These are phyloP conservation scores for Exophiala viscosa DNA, from an alignment of 2,329 filamentous ascomycete genomes.

Conservation along the genomic window DNA sequence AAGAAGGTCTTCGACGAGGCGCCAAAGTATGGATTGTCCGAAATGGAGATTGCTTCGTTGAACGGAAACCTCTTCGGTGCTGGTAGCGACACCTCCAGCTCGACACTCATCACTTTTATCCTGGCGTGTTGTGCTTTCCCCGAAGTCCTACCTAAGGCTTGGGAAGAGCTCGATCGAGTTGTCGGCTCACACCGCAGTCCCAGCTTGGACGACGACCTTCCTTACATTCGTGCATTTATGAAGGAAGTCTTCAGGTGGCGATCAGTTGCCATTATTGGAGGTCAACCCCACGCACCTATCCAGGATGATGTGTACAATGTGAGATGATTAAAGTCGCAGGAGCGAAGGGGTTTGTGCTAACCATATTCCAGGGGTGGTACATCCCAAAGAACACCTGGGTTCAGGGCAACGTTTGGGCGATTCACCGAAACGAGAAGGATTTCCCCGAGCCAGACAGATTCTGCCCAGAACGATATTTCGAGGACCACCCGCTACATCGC, in stretches of 20 bases:
- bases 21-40: constrained; percentile 45
- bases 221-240: constrained; percentile 53
- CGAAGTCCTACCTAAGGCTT: constrained; percentile 44
- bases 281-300: constrained; percentile 48
- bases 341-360: constrained; percentile 15
- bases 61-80: constrained; percentile 42
- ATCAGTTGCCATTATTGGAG: constrained; percentile 34
- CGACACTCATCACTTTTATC: constrained; percentile 32
- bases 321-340: constrained; percentile 29
- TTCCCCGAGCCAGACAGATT: constrained; percentile 49
- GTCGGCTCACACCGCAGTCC: constrained; percentile 50
- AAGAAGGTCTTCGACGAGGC: constrained; percentile 49
- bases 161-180: constrained; percentile 49
- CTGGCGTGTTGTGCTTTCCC: constrained; percentile 36
- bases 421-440: constrained; percentile 35
- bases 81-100: constrained; percentile 32
- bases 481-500: constrained; percentile 28
- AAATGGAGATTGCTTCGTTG: constrained; percentile 46
- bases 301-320: constrained; percentile 49
- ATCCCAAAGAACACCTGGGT: constrained; percentile 49
- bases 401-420: constrained; percentile 44
- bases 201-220: constrained; percentile 44
- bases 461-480: constrained; percentile 39
- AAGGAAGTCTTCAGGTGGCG: constrained; percentile 52
- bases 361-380: constrained; percentile 35